Evolutionary conservation across 306 rosid genomes (phyloP).

Genomic region (Cicer bijugum): DNA sequence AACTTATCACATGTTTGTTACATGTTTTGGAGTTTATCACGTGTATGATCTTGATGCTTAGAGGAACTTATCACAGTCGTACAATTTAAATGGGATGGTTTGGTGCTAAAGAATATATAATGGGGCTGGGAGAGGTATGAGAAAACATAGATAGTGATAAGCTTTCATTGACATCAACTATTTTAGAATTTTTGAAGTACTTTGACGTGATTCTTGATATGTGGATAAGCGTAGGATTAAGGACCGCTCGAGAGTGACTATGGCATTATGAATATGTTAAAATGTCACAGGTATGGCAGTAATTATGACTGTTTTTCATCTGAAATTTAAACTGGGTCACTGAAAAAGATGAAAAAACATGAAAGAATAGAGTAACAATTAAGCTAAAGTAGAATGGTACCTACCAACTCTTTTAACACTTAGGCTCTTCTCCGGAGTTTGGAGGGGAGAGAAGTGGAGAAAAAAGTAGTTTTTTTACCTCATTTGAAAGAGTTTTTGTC

Average conservation of each 20-base stretch:
- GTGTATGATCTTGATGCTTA: constrained; percentile 11
- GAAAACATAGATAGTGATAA: neutral
- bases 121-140: neutral
- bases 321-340: neutral
- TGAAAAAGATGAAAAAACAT: neutral
- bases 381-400: too few species aligned
- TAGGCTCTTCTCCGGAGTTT: too few species aligned
- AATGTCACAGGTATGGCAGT: neutral
- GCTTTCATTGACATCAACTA: neutral
- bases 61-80: neutral
- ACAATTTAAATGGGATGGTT: neutral
- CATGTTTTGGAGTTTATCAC: constrained; percentile 34
- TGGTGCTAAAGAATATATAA: neutral
- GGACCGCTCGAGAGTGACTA: neutral
- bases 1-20: constrained; percentile 29
- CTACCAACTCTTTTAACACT: too few species aligned
- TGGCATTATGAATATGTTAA: constrained; percentile 1
- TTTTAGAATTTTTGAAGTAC: neutral
- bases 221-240: neutral
- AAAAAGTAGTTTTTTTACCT: too few species aligned
- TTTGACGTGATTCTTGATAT: neutral
- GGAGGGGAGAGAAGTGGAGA: too few species aligned
- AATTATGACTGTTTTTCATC: neutral
- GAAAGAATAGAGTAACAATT: too few species aligned
- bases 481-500: too few species aligned